Conservation (phyloP, 768 basidiomycete species). For the Serendipita sp. region DNA sequence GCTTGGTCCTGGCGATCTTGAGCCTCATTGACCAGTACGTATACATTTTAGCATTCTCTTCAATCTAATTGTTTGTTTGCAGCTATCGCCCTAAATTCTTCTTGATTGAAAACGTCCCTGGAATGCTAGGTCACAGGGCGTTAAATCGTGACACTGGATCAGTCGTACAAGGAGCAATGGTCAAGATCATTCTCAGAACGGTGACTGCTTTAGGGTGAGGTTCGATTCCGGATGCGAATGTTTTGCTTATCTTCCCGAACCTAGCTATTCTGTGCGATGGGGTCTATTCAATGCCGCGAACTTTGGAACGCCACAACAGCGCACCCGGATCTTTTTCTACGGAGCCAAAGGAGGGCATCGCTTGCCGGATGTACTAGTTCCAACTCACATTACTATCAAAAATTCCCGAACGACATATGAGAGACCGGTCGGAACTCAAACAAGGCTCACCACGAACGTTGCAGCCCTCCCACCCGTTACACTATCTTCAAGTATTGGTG, state of each 20-base stretch:
- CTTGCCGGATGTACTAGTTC: background rate
- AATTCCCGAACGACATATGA: background rate
- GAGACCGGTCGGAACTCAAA: background rate
- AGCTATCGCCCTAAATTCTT: slow-evolving; percentile 3
- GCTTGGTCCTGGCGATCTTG: background rate
- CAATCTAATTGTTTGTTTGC: too few relatives aligned
- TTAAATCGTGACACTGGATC: background rate
- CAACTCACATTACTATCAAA: background rate
- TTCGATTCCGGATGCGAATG: background rate
- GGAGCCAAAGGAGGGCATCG: background rate
- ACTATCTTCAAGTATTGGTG: background rate
- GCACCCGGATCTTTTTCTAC: background rate
- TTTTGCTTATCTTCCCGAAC: background rate
- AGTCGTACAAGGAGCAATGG: background rate
- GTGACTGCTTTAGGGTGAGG: background rate
- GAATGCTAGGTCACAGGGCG: background rate
- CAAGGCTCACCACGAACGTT: background rate
- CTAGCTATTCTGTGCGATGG: background rate
- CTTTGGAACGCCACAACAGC: background rate
- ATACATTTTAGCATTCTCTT: too few relatives aligned
- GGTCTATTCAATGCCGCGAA: background rate
- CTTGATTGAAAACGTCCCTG: background rate
- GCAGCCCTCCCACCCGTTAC: background rate
- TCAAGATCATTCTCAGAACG: slow-evolving; percentile 2
- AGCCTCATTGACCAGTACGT: background rate